Evolutionary conservation across 495 filamentous ascomycete species (phyloP).

Genomic region (Tuber brumale): DNA sequence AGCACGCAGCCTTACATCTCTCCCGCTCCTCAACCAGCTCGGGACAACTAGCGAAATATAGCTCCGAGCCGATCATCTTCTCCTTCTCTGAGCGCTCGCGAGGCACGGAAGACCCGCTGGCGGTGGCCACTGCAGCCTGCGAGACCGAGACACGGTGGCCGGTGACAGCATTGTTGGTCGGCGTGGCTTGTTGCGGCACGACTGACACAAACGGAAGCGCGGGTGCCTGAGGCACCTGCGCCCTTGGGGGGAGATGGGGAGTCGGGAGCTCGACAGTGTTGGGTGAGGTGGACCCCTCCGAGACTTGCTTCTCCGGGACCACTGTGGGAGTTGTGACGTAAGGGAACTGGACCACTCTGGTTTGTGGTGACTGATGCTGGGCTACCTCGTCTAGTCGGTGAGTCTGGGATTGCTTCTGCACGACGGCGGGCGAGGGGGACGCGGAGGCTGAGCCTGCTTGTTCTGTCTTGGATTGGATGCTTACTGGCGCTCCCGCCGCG

Average conservation of each 20-base stretch:
- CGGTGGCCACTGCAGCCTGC: constrained; percentile 56
- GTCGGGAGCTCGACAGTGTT: constrained; percentile 19
- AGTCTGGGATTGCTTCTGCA: constrained; percentile 39
- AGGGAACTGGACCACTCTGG: constrained; percentile 29
- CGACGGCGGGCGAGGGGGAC: constrained; percentile 42
- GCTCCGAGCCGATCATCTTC: constrained; percentile 82
- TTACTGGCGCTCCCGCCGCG: constrained; percentile 59
- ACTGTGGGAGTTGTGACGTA: constrained; percentile 45
- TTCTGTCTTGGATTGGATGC: constrained; percentile 75
- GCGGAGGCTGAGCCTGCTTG: constrained; percentile 51
- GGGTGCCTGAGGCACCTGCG: constrained; percentile 7
- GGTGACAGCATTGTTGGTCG: constrained; percentile 29
- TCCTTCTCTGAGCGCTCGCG: constrained; percentile 64
- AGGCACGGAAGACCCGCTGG: constrained; percentile 49
- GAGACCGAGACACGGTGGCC: constrained; percentile 46
- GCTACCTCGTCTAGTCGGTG: constrained; percentile 32
- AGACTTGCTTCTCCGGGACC: constrained; percentile 40
- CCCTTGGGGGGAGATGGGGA: background rate
- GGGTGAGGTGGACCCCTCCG: constrained; percentile 21
- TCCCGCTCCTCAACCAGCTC: constrained; percentile 81
- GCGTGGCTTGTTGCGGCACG: constrained; percentile 13
- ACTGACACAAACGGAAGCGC: constrained; percentile 21
- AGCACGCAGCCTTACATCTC: constrained; percentile 73
- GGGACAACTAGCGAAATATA: constrained; percentile 69
- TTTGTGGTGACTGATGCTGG: background rate